Evolutionary conservation across 1,139 yeast genomes (phyloP), one percentile per base, ranked within the genome.

Genomic region (Nakaseomyces kungkrabaensis): DNA sequence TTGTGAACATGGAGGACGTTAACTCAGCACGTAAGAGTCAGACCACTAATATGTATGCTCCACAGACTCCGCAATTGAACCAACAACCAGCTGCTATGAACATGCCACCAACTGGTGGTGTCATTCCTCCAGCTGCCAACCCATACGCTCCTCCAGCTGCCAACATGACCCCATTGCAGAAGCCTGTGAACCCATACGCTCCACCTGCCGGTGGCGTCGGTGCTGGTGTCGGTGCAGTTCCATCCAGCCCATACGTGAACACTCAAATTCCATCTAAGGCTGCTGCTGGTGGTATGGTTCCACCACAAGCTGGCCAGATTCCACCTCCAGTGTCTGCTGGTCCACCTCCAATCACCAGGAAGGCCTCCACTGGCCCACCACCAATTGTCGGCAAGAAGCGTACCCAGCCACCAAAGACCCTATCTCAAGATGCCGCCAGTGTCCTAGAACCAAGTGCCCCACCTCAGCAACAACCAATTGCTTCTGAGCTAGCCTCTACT

Each of bases 111-210:
- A 52, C 59, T 46, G 50, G 53, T 48, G 47, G 56, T 48, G 37
- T 53, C 33, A 50, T 58, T 5, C 55, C 63, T 11, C 62, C 67
- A 8, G 61, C 69, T 26, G 59, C 62, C 48, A 69, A 71, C 55
- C 73, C 75, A 46, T 69, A 69, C 50, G 74, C 75, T n/a, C 72
- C 72, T 41, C 65, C 36, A 33, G 13, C 68, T 33, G 54, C 49
- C 11, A 29, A 7, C 51, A 51, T 13, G 43, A 43, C 38, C 13
- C 32, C 37, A 29, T 11, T 26, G 37, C 45, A 43, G 37, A 43
- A 40, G 22, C 42, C 37, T 9, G 37, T 25, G 10, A 31, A 29
- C 37, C 49, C 32, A 33, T 29, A 47, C n/a, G 36, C 43, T 26
- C 37, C 25, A 48, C 54, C 56, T 45, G 59, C 51, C 11, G 51